phyloP scores from a whole-genome alignment of 75 land plant species.

The Sequoiadendron giganteum region DNA sequence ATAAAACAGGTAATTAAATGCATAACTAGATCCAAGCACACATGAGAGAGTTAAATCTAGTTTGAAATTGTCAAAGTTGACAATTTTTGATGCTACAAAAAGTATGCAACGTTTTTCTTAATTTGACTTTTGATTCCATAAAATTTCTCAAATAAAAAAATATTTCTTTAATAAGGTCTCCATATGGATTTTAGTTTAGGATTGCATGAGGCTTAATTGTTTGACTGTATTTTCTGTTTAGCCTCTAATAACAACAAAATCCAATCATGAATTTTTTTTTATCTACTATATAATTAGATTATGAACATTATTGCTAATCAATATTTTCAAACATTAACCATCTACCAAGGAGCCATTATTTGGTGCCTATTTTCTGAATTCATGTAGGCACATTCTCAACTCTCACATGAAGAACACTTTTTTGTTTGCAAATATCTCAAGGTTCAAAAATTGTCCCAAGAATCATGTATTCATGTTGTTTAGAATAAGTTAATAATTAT shows the following conservation, averaged over 20 bases:
- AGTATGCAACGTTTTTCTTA: not conserved
- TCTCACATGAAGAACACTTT: constrained; percentile 65
- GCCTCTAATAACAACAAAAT: not conserved
- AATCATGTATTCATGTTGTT: constrained; percentile 78
- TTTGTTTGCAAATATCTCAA: constrained; percentile 60
- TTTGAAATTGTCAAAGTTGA: no score
- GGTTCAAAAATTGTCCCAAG: constrained; percentile 84
- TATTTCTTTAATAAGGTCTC: not conserved
- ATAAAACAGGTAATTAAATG: no score
- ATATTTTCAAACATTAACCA: not conserved
- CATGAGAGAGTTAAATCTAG: no score
- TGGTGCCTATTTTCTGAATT: not conserved
- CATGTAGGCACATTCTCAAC: constrained; percentile 63
- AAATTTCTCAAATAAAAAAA: not conserved
- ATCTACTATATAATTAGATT: not conserved
- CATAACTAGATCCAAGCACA: no score
- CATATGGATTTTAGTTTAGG: not conserved
- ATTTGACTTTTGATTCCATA: not conserved
- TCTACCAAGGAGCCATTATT: not conserved
- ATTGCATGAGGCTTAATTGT: not conserved
- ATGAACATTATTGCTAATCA: not conserved
- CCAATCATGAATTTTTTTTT: not conserved
- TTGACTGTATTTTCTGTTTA: not conserved
- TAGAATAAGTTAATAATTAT: constrained; percentile 88
- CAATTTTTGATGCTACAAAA: no score